Evolutionary conservation across 768 basidiomycete genomes (phyloP), one percentile per base, ranked within the genome.

Genomic region (Cubamyces lactineus): DNA sequence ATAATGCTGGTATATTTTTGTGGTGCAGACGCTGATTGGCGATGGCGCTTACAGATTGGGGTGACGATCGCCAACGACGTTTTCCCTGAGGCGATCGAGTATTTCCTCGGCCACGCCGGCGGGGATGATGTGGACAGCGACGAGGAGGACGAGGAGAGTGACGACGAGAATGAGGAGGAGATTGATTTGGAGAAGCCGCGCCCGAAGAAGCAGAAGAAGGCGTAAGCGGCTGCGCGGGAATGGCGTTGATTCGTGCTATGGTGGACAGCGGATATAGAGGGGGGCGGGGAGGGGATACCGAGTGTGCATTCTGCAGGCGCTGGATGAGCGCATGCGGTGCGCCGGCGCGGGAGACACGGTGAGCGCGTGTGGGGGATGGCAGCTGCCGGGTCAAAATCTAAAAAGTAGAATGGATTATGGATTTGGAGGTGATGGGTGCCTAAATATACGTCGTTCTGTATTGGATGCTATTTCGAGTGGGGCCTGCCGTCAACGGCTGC

Each of bases 111-210:
- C 28, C 82, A 84, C 59, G 78, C 78, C 19, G 82, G 82, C 7
- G 82, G 79, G 6, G 86, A 85, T 19, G 85, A 87, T 21, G 62
- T 81, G 43, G 87, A 89, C 71, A 83, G 82, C 42, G 87, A 88
- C 38, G 87, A 87, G 15, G 86, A 87, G 46, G 83, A 83, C 30
- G 82, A 84, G 8, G 83, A 84, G 8, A 86, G 88, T 13, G 86
- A 91, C 3, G 87, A 89, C 34, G 89, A 91, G 24, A 87, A 91
- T 23, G 91, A 84, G 47, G 91, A 87, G 46, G 92, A 94, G 73
- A 94, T 94, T 75, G 92, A 94, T 75, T 77, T 94, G 59, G 92
- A 94, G 74, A 89, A 91, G 75, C 92, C 92, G 45, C 81, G 84
- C 64, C 70, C 85, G 56, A 93, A 93, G 77, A 91, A 88, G 77